phyloP scores from a whole-genome alignment of 208 protist genomes.

The Strigomonas culicis region DNA sequence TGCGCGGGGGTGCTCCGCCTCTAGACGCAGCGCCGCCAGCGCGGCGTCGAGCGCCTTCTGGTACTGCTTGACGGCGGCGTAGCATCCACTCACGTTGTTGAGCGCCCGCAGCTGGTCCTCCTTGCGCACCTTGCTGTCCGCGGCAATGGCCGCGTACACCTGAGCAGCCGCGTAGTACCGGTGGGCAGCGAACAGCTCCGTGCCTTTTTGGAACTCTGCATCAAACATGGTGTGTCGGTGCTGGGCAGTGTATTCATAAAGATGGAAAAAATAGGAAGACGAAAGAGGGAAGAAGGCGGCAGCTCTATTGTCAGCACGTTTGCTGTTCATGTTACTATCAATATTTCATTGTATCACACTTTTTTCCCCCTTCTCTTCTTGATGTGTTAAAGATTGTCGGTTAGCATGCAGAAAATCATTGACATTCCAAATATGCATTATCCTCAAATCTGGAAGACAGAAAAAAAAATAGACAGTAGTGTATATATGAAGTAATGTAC shows the following conservation, averaged over 20 bases:
- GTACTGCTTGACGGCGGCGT: constrained; percentile 59
- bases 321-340: too few relatives aligned
- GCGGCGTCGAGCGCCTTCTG: constrained; percentile 42
- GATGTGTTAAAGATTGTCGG: too few relatives aligned
- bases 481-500: too few relatives aligned
- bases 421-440: too few relatives aligned
- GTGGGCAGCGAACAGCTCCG: constrained; percentile 35
- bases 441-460: too few relatives aligned
- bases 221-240: constrained; percentile 48
- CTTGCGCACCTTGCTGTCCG: constrained; percentile 8
- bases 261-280: constrained; percentile 7
- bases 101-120: constrained; percentile 49
- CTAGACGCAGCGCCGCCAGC: constrained; percentile 38
- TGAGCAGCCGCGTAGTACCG: constrained; percentile 53
- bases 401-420: too few relatives aligned
- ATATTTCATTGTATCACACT: too few relatives aligned
- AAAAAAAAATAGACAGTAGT: too few relatives aligned
- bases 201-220: constrained; percentile 41
- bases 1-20: constrained; percentile 47
- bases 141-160: constrained; percentile 41
- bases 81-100: constrained; percentile 82
- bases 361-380: too few relatives aligned
- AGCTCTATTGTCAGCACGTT: not conserved
- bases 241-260: too few relatives aligned
- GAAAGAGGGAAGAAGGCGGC: constrained; percentile 6